phyloP scores from a whole-genome alignment of 176 grass and related monocot genomes.

The Bolboschoenus planiculmis region DNA sequence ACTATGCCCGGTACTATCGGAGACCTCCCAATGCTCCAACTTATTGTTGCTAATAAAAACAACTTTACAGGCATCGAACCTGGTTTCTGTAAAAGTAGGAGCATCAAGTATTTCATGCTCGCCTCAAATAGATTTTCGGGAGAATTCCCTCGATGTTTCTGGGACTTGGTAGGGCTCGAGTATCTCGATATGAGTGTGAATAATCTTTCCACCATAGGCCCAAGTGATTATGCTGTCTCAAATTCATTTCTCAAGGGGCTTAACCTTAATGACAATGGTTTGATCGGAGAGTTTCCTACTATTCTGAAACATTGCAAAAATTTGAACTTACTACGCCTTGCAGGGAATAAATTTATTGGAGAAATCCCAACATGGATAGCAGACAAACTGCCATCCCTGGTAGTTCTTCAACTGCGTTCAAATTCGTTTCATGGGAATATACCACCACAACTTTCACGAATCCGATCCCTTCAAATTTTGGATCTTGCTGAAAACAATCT shows the following conservation, averaged over 20 bases:
- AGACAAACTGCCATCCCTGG: constrained; percentile 14
- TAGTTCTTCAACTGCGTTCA: constrained; percentile 27
- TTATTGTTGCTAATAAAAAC: not conserved
- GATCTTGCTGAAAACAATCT: constrained; percentile 30
- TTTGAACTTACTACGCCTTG: constrained; percentile 26
- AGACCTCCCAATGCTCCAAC: not conserved
- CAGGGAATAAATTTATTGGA: constrained; percentile 22
- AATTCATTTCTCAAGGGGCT: not conserved
- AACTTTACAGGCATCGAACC: not conserved
- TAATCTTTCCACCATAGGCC: constrained; percentile 25
- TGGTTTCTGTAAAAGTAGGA: not conserved
- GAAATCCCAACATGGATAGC: constrained; percentile 34
- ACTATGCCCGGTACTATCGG: not conserved
- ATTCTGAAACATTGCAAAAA: constrained; percentile 18
- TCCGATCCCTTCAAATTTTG: constrained; percentile 30
- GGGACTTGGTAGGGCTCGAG: constrained; percentile 24
- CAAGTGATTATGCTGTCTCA: not conserved
- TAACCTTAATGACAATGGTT: constrained; percentile 3
- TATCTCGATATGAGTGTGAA: constrained; percentile 39
- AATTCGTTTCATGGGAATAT: constrained; percentile 30
- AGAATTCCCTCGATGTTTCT: constrained; percentile 39
- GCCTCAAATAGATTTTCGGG: not conserved
- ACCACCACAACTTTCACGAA: constrained; percentile 26
- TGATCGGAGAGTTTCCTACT: constrained; percentile 1
- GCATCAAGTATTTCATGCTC: not conserved